Base-by-base conservation (phyloP, 371 early-diverging fungal species). In the Circinella umbellata region DNA sequence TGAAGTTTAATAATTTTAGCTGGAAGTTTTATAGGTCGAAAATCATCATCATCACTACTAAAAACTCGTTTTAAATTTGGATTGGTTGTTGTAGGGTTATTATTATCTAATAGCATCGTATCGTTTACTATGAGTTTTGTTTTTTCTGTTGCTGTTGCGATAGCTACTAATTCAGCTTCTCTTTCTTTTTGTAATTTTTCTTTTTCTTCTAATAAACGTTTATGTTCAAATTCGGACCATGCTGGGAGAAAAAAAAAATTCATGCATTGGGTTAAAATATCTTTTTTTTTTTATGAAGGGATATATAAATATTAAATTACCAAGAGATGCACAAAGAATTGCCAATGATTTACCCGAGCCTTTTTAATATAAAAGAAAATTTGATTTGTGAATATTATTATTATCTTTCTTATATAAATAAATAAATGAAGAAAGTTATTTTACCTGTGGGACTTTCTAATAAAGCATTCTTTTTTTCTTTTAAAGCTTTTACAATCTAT, bases 331-430 rank as follows among this genome's bases (percentile, higher is more conserved):
- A 64, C 89, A 88, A 18, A 88, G 73, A 10, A 88, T 67, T 1
- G 89, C 87, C 9, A 88, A 60, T 7, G 87, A 87, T 68, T 88
- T 88, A 15, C 89, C 89, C 9, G 89, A 87, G 4, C 88, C 88
- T 88, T n/a, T 39, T 11, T 34, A 6, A 42, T 9, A 42, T 9
- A 6, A 42, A 15, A 4, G 51, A 13, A 17, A 13, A 4, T 51
- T 51, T 1, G 15, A 1, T 17, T 15, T 5, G n/a, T 15, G 27
- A 27, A 27, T 27, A 27, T 27, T 0, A 13, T 51, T 51, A 51
- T 51, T n/a, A n/a, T n/a, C n/a, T n/a, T n/a, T n/a, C n/a, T 51
- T 51, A 5, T 8, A n/a, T 51, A 13, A 14, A 42, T 11, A 42
- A 2, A 9, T 9, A 42, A 42, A 42, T n/a, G 10, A 46, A 11